Base-by-base conservation (phyloP, 73 alveolate genomes). In the Uronychia binucleata region DNA sequence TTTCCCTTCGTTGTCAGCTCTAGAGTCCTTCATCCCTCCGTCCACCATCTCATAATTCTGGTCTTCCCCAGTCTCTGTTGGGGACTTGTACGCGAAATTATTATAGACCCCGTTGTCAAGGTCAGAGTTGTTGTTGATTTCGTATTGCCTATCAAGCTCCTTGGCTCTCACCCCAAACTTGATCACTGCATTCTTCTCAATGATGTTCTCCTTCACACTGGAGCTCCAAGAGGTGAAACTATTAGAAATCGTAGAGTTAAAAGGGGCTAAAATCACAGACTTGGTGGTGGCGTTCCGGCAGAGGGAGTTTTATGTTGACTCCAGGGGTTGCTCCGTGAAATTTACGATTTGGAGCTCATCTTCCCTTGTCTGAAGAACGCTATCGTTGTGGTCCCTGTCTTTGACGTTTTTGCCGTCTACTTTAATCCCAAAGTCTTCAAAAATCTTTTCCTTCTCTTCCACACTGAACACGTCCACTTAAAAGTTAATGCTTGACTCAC, bases 11-110 rank as follows among this genome's bases (percentile, higher is more conserved):
- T n/a, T n/a, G n/a, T n/a, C n/a, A n/a, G n/a, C n/a, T n/a, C n/a
- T n/a, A n/a, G n/a, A n/a, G n/a, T 89, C 83, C 31, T 88, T 91
- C 31, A 33, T 84, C 81, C 90, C 91, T 1, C 58, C 67, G 1
- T 28, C 74, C n/a, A 82, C 58, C 58, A 30, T n/a, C n/a, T n/a
- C n/a, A 34, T 76, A 26, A n/a, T n/a, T n/a, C n/a, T n/a, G n/a
- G n/a, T n/a, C n/a, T n/a, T n/a, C n/a, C n/a, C n/a, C n/a, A n/a
- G n/a, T n/a, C n/a, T n/a, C n/a, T n/a, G n/a, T n/a, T n/a, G n/a
- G n/a, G n/a, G n/a, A n/a, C n/a, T n/a, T n/a, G n/a, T 83, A 30
- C 14, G 90, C 83, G 34, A 83, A 75, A n/a, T 83, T 83, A 30
- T 83, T 83, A n/a, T 75, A 67, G 31, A 83, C 90, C 27, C 90